Percentiles rank a stretch among this genome's conserved stretches.
Conservation (phyloP, 2,329 filamentous ascomycete species). For the Aschersonia sp. region DNA sequence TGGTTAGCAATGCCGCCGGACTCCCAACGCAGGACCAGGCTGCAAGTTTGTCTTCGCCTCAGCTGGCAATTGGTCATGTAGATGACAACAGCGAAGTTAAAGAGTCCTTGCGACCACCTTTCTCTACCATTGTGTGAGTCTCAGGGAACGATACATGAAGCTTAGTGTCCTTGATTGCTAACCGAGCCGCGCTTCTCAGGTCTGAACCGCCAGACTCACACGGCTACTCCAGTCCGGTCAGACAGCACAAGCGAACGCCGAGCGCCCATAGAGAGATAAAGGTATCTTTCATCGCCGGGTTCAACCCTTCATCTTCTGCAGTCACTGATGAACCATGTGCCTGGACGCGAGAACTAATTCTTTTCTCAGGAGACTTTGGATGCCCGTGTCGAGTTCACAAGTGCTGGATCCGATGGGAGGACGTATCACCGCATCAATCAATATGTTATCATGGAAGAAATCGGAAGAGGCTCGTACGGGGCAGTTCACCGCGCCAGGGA, state of each 20-base stretch:
- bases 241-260: conserved; percentile 42
- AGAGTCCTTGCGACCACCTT: conserved; percentile 9
- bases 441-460: conserved; percentile 87
- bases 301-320: not conserved
- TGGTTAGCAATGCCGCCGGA: not conserved
- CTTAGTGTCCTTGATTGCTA: not conserved
- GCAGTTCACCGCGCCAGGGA: conserved; percentile 83
- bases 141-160: not conserved
- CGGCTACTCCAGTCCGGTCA: conserved; percentile 36
- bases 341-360: not conserved
- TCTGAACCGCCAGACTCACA: conserved; percentile 25
- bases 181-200: conserved; percentile 12
- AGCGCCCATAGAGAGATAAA: conserved; percentile 44
- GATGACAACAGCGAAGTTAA: conserved; percentile 5
- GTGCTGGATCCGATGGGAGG: conserved; percentile 67
- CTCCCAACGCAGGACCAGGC: not conserved
- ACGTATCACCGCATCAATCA: conserved; percentile 86
- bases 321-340: not conserved
- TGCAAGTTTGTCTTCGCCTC: conserved; percentile 10
- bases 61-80: conserved; percentile 14
- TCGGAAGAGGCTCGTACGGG: conserved; percentile 91
- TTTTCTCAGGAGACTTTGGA: conserved; percentile 67
- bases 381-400: conserved; percentile 74
- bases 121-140: conserved; percentile 27
- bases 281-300: conserved; percentile 17